Conservation (phyloP, 768 basidiomycete genomes). For the Macrocybe gigantea region DNA sequence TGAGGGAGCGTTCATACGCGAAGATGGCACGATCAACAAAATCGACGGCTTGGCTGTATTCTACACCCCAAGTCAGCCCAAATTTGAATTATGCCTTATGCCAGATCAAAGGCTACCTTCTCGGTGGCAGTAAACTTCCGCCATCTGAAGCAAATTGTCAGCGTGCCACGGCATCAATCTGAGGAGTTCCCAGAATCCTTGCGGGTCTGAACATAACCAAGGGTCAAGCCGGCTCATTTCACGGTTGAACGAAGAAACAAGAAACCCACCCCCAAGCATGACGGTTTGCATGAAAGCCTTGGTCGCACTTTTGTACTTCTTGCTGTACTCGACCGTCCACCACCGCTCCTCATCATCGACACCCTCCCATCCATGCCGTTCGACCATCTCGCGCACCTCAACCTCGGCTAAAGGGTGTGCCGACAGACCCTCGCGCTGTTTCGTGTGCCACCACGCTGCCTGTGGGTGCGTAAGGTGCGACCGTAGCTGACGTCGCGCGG, state of each 20-base stretch:
- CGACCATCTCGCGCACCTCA: constrained; percentile 43
- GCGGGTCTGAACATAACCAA: constrained; percentile 48
- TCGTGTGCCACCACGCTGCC: constrained; percentile 67
- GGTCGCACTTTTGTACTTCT: constrained; percentile 77
- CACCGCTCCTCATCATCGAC: constrained; percentile 56
- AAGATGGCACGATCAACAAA: constrained; percentile 91
- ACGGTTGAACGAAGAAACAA: neutral
- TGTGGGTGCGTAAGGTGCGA: constrained; percentile 78
- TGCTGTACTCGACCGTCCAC: constrained; percentile 88
- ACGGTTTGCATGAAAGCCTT: constrained; percentile 78
- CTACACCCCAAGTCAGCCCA: constrained; percentile 26
- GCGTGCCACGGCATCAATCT: constrained; percentile 84
- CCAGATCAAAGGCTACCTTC: constrained; percentile 51
- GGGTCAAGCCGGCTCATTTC: neutral
- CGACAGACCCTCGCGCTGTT: constrained; percentile 67
- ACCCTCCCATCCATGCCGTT: constrained; percentile 30
- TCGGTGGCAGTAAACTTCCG: constrained; percentile 80
- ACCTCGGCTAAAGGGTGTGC: constrained; percentile 50
- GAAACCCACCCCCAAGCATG: constrained; percentile 65
- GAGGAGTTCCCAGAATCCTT: constrained; percentile 73
- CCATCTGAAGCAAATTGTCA: constrained; percentile 83
- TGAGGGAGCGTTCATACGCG: constrained; percentile 86
- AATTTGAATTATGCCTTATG: neutral
- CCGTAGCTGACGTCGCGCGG: constrained; percentile 41
- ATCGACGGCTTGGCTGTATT: constrained; percentile 79